Conservation (phyloP, 176 grass and related monocot species). For the Pharus latifolius region DNA sequence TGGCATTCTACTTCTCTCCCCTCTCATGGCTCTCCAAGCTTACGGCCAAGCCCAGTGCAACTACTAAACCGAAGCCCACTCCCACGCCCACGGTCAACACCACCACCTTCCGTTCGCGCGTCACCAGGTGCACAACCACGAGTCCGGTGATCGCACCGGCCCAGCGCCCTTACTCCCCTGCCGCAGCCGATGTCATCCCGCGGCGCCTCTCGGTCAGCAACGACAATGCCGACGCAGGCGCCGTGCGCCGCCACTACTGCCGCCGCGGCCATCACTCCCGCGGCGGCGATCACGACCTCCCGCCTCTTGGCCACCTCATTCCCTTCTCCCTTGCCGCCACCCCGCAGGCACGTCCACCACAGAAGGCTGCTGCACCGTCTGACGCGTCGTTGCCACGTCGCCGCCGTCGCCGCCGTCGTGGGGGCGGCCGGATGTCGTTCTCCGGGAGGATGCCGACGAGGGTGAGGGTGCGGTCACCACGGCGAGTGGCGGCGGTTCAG, state of each 20-base stretch:
- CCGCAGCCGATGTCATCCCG: not conserved
- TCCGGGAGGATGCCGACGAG: constrained; percentile 8
- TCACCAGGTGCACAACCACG: not conserved
- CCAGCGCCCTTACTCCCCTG: not conserved
- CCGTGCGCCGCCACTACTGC: not conserved
- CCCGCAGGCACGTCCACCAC: not conserved
- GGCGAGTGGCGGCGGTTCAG: not conserved
- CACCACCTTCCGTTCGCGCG: not conserved
- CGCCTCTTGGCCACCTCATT: constrained; percentile 34
- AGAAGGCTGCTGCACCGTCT: not conserved
- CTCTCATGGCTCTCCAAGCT: constrained; percentile 65
- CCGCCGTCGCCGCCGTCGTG: not conserved
- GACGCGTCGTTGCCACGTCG: not conserved
- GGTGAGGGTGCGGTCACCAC: constrained; percentile 28
- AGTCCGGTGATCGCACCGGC: not conserved
- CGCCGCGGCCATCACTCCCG: constrained; percentile 24
- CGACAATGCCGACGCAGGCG: constrained; percentile 6
- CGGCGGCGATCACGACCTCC: constrained; percentile 38
- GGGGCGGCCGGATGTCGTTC: constrained; percentile 26
- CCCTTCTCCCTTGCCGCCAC: constrained; percentile 41
- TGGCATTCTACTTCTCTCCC: constrained; percentile 33
- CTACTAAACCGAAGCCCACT: not conserved
- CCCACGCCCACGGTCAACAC: not conserved
- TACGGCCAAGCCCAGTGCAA: not conserved
- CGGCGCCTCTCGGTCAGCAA: constrained; percentile 38